Base-by-base conservation (phyloP, 2,329 filamentous ascomycete species). In the Exophiala sp. region DNA sequence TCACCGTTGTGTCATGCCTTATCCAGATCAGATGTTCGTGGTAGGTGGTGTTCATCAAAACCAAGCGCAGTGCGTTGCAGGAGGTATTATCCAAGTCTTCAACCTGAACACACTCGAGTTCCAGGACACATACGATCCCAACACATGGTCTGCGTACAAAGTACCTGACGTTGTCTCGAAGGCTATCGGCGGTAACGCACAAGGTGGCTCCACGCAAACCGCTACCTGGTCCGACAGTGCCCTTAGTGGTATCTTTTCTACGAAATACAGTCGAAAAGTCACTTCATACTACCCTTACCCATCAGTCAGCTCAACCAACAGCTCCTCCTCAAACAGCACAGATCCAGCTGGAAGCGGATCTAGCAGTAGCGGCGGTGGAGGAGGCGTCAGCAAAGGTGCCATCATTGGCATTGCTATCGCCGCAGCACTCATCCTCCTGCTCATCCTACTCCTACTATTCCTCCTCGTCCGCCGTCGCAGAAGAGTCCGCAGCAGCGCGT, bases 341-440 rank as follows among this genome's bases (percentile, higher is more conserved):
- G 5, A 29, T 29, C 24, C 5, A 29, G 24, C n/a, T 29, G 24
- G 24, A 5, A 29, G 24, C 7, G 24, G 24, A 29, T 29, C 24
- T 8, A 29, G 24, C 24, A 29, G 24, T 29, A 29, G 24, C 2
- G 16, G 45, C 10, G 45, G 49, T 18, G 24, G 51, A n/a, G 54
- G 47, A 9, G 52, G 52, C 5, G 38, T 57, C 24, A 55, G 47
- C 49, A 54, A 53, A 75, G 76, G 86, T 1, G 78, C 77, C 0
- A 83, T 85, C 0, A 83, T 85, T 0, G 79, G 87, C 2, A 69
- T 87, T 0, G 83, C 83, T 12, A 81, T 84, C 3, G 76, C 86
- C 3, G 72, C 85, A 1, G 83, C 82, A 2, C 71, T 83, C 1
- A 75, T 85, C 41, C 69, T 83, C 45, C 60, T 86, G 38, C 79